phyloP scores from a whole-genome alignment of 1,284 basidiomycete genomes.

The Cryptococcus sp. region DNA sequence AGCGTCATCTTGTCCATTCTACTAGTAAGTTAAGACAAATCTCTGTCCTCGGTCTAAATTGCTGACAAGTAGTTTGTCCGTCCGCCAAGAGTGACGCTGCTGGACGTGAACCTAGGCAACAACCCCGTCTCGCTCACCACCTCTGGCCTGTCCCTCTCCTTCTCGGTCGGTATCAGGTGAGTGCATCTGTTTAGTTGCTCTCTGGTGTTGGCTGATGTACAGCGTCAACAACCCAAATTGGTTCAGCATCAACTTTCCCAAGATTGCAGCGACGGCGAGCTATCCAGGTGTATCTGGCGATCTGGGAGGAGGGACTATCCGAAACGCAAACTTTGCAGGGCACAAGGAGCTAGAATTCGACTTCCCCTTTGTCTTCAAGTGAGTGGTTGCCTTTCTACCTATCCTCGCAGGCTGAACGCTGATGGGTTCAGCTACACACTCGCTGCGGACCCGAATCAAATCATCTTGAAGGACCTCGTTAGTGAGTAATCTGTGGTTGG shows the following conservation, averaged over 20 bases:
- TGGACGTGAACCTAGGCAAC: constrained; percentile 51
- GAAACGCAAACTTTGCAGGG: constrained; percentile 60
- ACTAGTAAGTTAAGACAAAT: constrained; percentile 54
- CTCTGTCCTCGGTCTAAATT: background rate
- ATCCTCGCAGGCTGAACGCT: constrained; percentile 1
- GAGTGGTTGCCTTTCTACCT: constrained; percentile 8
- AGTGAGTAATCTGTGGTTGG: constrained; percentile 30
- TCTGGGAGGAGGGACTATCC: constrained; percentile 62
- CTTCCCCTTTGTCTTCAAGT: constrained; percentile 70
- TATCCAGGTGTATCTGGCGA: constrained; percentile 67
- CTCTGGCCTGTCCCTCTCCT: constrained; percentile 57
- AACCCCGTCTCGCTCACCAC: constrained; percentile 29
- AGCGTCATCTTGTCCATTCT: constrained; percentile 65
- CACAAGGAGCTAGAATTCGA: constrained; percentile 66
- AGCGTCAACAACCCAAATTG: constrained; percentile 83
- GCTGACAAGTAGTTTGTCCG: constrained; percentile 60
- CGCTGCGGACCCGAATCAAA: constrained; percentile 55
- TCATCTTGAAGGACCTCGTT: constrained; percentile 57
- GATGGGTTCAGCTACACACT: constrained; percentile 54
- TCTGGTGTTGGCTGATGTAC: constrained; percentile 8
- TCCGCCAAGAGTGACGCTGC: constrained; percentile 67
- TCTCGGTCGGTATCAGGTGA: constrained; percentile 64
- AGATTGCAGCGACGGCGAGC: constrained; percentile 62
- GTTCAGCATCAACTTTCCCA: constrained; percentile 66
- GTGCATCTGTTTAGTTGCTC: constrained; percentile 18